Base-by-base conservation (phyloP, 2,329 filamentous ascomycete species). In the Teratosphaeria nubilosa region DNA sequence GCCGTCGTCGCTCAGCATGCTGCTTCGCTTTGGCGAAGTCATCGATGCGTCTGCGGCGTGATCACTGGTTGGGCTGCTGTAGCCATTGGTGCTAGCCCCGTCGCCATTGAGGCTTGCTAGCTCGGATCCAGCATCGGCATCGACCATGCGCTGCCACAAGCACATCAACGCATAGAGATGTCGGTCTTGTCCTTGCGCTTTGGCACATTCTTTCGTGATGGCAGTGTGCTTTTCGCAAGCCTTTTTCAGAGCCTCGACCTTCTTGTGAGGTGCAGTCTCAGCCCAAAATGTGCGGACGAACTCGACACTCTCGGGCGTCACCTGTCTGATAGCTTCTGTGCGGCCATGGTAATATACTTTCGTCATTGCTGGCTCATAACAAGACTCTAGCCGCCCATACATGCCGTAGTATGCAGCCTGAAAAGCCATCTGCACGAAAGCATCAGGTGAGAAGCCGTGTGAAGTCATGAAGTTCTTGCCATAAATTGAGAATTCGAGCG, bases 371-470 rank as follows among this genome's bases (percentile, higher is more conserved):
- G 94, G 94, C 74, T 99, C 94, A 72, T 99, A 99, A 0, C 91
- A 94, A 70, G 90, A 95, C 73, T 97, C 94, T 1, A 96, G 84
- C 4, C 90, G 85, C 2, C 94, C 94, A 67, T 97, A 99, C 7
- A 99, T 81, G 1, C 94, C 94, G 69, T 96, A 99, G 77, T 99
- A 97, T 1, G 94, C 92, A 4, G 92, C 92, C 73, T 99, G 94
- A 77, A 96, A 96, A 0, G 94, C 94, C 92, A 99, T 97, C 73
- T 99, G 94, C 22, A 99, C 89, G 70, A 96, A 99, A 0, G 94
- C 94, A 71, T 97, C 94, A 0, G 94, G 92, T 0, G 92, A 97
- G 74, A 97, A 95, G 7, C 92, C 92, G 86, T 95, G 95, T 0
- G 88, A 90, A 0, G 91, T 97, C 74, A 99, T 96, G 70, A 96